phyloP scores from a whole-genome alignment of 1,284 basidiomycete genomes.

The Cystobasidium slooffiae region DNA sequence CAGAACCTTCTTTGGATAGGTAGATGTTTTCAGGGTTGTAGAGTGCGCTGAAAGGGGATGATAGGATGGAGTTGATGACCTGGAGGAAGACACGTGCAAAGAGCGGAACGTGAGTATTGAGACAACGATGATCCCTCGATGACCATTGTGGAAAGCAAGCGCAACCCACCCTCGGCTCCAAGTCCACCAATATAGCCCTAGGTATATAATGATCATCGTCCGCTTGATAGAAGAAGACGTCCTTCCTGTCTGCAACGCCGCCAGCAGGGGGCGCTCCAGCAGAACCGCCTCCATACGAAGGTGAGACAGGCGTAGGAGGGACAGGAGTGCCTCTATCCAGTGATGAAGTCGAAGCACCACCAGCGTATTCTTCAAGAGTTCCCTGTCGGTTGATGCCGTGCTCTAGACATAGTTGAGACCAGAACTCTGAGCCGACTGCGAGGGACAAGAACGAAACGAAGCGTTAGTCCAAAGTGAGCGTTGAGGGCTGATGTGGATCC shows the following conservation, averaged over 20 bases:
- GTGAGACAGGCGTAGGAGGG: background rate
- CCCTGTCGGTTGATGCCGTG: conserved; percentile 94
- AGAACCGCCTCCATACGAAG: background rate
- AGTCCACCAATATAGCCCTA: conserved; percentile 91
- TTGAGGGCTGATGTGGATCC: too few species aligned
- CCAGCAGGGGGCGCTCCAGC: conserved; percentile 5
- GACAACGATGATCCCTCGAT: too few species aligned
- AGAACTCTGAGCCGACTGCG: conserved; percentile 85
- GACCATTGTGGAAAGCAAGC: too few species aligned
- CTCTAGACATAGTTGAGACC: conserved; percentile 93
- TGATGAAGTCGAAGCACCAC: conserved; percentile 58
- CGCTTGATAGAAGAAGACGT: conserved; percentile 99
- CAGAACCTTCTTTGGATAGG: conserved; percentile 91
- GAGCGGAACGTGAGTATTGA: background rate
- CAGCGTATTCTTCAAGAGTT: conserved; percentile 91
- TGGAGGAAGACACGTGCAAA: conserved; percentile 55
- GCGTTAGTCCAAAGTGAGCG: background rate
- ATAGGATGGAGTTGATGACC: conserved; percentile 95
- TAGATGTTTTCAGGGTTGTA: conserved; percentile 99
- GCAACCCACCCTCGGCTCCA: conserved; percentile 95
- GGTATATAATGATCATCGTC: conserved; percentile 99
- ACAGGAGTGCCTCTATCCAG: conserved; percentile 41
- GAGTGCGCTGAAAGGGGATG: conserved; percentile 87
- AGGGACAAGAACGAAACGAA: background rate
- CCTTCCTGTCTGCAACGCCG: conserved; percentile 74